Percentiles rank a stretch among this genome's conserved stretches.
phyloP scores from a whole-genome alignment of 352 stramenopile genomes.

The Globisporangium spinosum region DNA sequence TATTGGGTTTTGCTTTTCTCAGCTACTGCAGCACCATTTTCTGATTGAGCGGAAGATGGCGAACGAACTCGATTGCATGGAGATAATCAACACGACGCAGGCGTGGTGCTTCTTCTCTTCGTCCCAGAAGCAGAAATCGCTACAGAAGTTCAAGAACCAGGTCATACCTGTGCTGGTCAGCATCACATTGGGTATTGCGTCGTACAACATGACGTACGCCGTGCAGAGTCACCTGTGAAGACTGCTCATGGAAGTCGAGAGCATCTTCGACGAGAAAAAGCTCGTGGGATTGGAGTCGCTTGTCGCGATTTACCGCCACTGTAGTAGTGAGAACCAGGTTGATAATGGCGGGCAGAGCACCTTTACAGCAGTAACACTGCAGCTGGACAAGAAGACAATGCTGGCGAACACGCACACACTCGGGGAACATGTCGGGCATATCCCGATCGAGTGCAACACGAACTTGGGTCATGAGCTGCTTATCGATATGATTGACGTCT shows the following conservation, averaged over 20 bases:
- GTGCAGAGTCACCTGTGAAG: conserved; percentile 64
- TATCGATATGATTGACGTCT: conserved; percentile 7
- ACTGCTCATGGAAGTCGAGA: conserved; percentile 52
- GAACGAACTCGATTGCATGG: conserved; percentile 62
- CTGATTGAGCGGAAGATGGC: conserved; percentile 36
- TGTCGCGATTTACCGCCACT: conserved; percentile 22
- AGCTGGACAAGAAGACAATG: conserved; percentile 40
- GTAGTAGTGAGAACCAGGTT: not conserved
- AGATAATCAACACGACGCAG: conserved; percentile 79
- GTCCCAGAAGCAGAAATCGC: conserved; percentile 36
- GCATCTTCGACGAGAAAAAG: conserved; percentile 67
- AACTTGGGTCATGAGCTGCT: conserved; percentile 42
- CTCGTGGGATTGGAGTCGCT: conserved; percentile 61
- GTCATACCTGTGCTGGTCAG: conserved; percentile 46
- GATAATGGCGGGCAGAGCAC: not conserved
- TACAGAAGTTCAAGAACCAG: conserved; percentile 26
- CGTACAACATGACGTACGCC: conserved; percentile 69
- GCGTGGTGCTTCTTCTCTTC: conserved; percentile 77
- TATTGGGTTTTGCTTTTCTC: conserved; percentile 27
- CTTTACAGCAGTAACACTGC: not conserved
- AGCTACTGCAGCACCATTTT: conserved; percentile 49
- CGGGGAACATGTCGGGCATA: conserved; percentile 55
- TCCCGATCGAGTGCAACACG: conserved; percentile 69
- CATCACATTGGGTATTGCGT: conserved; percentile 51
- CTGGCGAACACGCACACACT: conserved; percentile 26